Percentiles rank a stretch among this genome's conserved stretches.
phyloP scores from a whole-genome alignment of 2,329 filamentous ascomycete species.

The Zasmidium cellare region DNA sequence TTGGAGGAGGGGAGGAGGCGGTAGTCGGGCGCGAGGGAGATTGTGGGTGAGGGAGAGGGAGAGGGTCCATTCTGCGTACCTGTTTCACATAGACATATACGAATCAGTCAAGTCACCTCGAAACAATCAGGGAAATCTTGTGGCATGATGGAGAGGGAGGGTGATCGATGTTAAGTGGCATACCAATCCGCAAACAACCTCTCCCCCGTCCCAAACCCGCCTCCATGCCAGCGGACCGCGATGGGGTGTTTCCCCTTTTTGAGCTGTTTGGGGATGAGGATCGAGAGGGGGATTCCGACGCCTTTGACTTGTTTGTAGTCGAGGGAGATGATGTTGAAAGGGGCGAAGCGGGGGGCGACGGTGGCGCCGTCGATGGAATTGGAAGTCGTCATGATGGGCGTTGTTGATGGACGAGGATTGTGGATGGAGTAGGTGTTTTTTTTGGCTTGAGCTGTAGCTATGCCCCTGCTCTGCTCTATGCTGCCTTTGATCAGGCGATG shows the following conservation, averaged over 20 bases:
- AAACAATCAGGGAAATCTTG: no score
- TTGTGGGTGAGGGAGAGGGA: slow-evolving; percentile 41
- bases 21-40: slow-evolving; percentile 52
- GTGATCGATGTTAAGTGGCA: background rate
- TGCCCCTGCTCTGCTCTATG: no score
- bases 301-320: slow-evolving; percentile 43
- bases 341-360: slow-evolving; percentile 35
- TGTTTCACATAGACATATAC: no score
- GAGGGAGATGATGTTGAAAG: slow-evolving; percentile 42
- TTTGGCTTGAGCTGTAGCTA: no score
- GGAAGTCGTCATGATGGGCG: background rate
- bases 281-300: slow-evolving; percentile 39
- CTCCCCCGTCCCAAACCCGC: slow-evolving; percentile 39
- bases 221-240: slow-evolving; percentile 48
- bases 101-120: no score
- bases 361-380: background rate
- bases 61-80: slow-evolving; percentile 36
- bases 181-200: slow-evolving; percentile 20
- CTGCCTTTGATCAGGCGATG: no score
- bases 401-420: background rate
- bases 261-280: slow-evolving; percentile 42
- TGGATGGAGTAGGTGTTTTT: no score
- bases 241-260: slow-evolving; percentile 39
- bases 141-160: background rate
- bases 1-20: slow-evolving; percentile 53